phyloP scores from a whole-genome alignment of 2,329 filamentous ascomycete genomes.

The Trichoderma sp. region DNA sequence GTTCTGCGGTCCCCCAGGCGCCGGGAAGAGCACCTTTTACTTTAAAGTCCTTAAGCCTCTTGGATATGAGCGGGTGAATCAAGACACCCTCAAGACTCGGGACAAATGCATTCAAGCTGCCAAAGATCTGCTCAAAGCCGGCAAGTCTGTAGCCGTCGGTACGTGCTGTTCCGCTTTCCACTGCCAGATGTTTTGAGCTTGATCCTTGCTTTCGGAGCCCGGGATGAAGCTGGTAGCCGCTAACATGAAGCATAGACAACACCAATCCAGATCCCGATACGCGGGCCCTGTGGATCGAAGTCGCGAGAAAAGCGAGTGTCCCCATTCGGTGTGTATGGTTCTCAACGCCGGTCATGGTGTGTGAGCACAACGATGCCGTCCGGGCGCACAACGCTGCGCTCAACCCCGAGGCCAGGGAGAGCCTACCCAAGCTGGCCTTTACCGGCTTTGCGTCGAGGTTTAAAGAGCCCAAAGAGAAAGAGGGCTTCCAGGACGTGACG shows the following conservation, averaged over 20 bases:
- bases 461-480: slow-evolving; percentile 67
- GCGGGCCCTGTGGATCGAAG: slow-evolving; percentile 73
- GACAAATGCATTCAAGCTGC: slow-evolving; percentile 74
- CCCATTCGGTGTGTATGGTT: slow-evolving; percentile 87
- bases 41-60: slow-evolving; percentile 75
- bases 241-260: slow-evolving; percentile 65
- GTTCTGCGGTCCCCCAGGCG: slow-evolving; percentile 84
- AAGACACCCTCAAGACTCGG: slow-evolving; percentile 79
- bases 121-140: slow-evolving; percentile 62
- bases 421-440: slow-evolving; percentile 80
- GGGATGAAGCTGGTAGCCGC: background rate
- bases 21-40: slow-evolving; percentile 91
- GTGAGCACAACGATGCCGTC: slow-evolving; percentile 85
- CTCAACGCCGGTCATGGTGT: slow-evolving; percentile 68
- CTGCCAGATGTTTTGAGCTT: background rate
- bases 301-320: slow-evolving; percentile 70
- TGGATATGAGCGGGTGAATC: slow-evolving; percentile 84
- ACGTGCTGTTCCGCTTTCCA: slow-evolving; percentile 41
- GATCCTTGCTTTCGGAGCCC: background rate
- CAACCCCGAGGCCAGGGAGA: slow-evolving; percentile 78
- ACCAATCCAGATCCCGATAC: slow-evolving; percentile 87
- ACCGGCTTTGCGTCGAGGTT: slow-evolving; percentile 72
- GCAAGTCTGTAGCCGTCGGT: slow-evolving; percentile 77
- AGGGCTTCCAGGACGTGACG: slow-evolving; percentile 83
- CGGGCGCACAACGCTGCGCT: slow-evolving; percentile 70